Evolutionary conservation across 495 filamentous ascomycete genomes (phyloP), one percentile per base, ranked within the genome.

Genomic region (Lentithecium fluviatile): DNA sequence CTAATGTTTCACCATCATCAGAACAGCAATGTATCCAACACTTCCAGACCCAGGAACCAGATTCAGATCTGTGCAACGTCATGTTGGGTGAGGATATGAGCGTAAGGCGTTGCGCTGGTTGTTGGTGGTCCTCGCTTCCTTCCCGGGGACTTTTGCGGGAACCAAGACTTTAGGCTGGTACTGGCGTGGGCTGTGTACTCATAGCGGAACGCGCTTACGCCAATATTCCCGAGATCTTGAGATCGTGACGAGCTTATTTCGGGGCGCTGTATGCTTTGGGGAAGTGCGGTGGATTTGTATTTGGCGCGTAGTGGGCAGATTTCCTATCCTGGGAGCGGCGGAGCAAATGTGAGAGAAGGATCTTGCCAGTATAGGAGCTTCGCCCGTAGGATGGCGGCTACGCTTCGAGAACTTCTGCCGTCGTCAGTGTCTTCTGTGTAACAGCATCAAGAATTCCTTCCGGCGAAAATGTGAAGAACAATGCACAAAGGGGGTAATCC

Each of bases 71-170:
- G 40, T 43, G 40, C 40, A 43, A 43, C 40, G 15, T 43, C 19
- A 20, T n/a, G 40, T 20, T 43, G 13, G 40, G 19, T 15, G 40
- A 4, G 19, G 40, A 6, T 43, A 13, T 20, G 40, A n/a, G 40
- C 40, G 13, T 43, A 13, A 6, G 19, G 40, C 40, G 13, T 15
- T 20, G 6, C 40, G 19, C 13, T 15, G 4, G 40, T n/a, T 15
- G 13, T 48, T 52, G 29, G 49, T 36, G 26, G 49, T 37, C 26
- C 1, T 49, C 26, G 46, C 20, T 52, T 1, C 15, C 15, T 10
- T 26, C 19, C 20, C 49, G 58, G 58, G 49, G 58, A 60, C 49
- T 60, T 53, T 46, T 7, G 40, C 58, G 58, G 58, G 58, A 47
- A 60, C 50, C 58, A 60, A 60, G 58, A 47, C 8, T 17, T 24